Conservation (phyloP, 2,329 filamentous ascomycete species). For the Fusarium austroafricanum region DNA sequence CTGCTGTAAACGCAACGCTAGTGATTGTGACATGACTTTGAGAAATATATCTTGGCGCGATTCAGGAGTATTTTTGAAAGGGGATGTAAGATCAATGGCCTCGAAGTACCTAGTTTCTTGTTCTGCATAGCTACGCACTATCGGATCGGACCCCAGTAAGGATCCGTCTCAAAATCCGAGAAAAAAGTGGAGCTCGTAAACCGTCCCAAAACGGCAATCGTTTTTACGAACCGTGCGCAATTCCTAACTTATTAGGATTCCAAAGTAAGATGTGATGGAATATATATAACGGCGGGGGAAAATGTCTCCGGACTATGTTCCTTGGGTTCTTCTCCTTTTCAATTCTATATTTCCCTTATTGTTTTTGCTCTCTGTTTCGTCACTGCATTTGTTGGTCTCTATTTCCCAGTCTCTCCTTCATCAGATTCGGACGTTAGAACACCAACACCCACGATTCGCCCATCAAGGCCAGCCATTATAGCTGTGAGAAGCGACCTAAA, state of each 20-base stretch:
- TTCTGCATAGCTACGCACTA: too few relatives aligned
- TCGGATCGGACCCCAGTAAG: background rate
- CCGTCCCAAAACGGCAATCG: slow-evolving; percentile 27
- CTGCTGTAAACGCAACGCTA: too few relatives aligned
- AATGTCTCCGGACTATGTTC: background rate
- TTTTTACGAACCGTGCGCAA: slow-evolving; percentile 25
- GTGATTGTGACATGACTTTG: too few relatives aligned
- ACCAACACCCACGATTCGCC: too few relatives aligned
- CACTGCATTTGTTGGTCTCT: too few relatives aligned
- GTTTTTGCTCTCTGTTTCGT: accelerated
- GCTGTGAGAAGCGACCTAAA: background rate
- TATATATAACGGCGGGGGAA: background rate
- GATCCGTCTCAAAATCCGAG: background rate
- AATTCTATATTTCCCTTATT: background rate
- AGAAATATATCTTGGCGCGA: too few relatives aligned
- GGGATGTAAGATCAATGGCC: too few relatives aligned
- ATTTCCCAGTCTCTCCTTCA: too few relatives aligned
- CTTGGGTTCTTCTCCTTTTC: background rate
- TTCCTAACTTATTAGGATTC: too few relatives aligned
- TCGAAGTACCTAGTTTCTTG: too few relatives aligned
- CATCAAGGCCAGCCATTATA: background rate
- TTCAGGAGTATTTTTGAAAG: too few relatives aligned
- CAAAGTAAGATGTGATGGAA: background rate
- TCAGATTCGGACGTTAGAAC: too few relatives aligned
- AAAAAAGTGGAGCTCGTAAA: slow-evolving; percentile 27